phyloP scores from a whole-genome alignment of 2,329 filamentous ascomycete species.

The Tympanopsis confertula region DNA sequence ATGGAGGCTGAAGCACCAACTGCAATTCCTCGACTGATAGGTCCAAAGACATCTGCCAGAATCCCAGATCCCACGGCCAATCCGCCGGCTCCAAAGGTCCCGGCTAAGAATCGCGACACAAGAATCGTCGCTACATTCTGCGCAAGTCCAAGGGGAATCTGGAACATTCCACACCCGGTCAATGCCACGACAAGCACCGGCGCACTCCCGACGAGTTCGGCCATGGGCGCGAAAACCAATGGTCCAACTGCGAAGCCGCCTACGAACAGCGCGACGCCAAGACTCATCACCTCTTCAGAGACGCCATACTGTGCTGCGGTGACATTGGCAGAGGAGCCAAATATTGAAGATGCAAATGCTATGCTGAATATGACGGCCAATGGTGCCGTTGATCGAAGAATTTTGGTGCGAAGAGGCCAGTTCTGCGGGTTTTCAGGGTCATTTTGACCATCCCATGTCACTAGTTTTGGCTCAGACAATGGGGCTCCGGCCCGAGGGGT shows the following conservation, averaged over 20 bases:
- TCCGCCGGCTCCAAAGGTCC: slow-evolving; percentile 30
- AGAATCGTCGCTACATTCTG: slow-evolving; percentile 46
- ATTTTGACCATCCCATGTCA: too few relatives aligned
- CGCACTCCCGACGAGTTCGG: not conserved
- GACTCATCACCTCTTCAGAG: not conserved
- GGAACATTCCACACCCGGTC: slow-evolving; percentile 51
- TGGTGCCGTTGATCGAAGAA: too few relatives aligned
- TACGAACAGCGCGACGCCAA: not conserved
- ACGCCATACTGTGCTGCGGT: not conserved
- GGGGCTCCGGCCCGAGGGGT: too few relatives aligned
- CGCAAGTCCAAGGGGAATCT: slow-evolving; percentile 42
- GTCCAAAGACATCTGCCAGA: slow-evolving; percentile 30
- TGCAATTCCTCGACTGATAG: slow-evolving; percentile 18
- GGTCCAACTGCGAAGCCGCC: not conserved
- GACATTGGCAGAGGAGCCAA: too few relatives aligned
- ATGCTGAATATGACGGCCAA: too few relatives aligned
- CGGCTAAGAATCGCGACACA: slow-evolving; percentile 39
- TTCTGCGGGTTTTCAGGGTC: too few relatives aligned
- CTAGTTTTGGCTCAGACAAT: too few relatives aligned
- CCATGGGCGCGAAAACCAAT: not conserved
- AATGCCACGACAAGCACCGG: slow-evolving; percentile 48
- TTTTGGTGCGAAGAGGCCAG: too few relatives aligned
- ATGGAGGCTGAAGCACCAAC: not conserved
- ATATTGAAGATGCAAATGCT: too few relatives aligned
- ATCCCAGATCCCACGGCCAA: slow-evolving; percentile 32